phyloP scores from a whole-genome alignment of 306 rosid genomes.

The Casuarina cunninghamiana region DNA sequence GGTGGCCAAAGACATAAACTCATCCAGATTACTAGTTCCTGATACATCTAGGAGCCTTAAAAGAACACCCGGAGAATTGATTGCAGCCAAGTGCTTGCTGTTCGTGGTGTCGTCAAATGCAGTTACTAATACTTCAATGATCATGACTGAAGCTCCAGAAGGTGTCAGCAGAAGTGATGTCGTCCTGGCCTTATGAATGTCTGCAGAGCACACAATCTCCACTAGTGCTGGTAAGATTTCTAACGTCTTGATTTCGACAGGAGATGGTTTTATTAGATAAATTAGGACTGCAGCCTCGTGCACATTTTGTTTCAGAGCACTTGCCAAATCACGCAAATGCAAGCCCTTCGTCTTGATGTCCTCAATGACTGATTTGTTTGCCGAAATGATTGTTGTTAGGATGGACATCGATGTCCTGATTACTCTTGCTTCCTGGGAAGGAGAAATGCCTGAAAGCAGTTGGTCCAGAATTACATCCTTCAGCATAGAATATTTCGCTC shows the following conservation, averaged over 20 bases:
- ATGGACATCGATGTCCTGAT: slow-evolving; percentile 64
- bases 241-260: slow-evolving; percentile 59
- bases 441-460: slow-evolving; percentile 58
- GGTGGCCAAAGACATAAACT: slow-evolving; percentile 60
- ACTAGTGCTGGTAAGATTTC: slow-evolving; percentile 69
- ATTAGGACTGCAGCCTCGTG: slow-evolving; percentile 76
- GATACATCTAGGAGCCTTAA: slow-evolving; percentile 65
- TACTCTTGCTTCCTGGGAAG: slow-evolving; percentile 67
- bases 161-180: slow-evolving; percentile 61
- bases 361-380: slow-evolving; percentile 60
- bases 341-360: slow-evolving; percentile 79
- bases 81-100: slow-evolving; percentile 70
- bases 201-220: slow-evolving; percentile 62
- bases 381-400: slow-evolving; percentile 59
- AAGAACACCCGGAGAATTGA: slow-evolving; percentile 70
- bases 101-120: slow-evolving; percentile 66
- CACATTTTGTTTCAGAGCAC: slow-evolving; percentile 74
- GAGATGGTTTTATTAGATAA: slow-evolving; percentile 73
- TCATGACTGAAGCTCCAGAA: slow-evolving; percentile 75
- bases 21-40: slow-evolving; percentile 55
- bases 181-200: slow-evolving; percentile 39
- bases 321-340: slow-evolving; percentile 63
- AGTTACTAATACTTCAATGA: slow-evolving; percentile 70
- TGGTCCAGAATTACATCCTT: slow-evolving; percentile 79
- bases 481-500: slow-evolving; percentile 43